Percentiles rank a stretch among this genome's conserved stretches.
Evolutionary conservation across 179 eudicot genomes (phyloP).

Genomic region (Sideroxylon spinosum): DNA sequence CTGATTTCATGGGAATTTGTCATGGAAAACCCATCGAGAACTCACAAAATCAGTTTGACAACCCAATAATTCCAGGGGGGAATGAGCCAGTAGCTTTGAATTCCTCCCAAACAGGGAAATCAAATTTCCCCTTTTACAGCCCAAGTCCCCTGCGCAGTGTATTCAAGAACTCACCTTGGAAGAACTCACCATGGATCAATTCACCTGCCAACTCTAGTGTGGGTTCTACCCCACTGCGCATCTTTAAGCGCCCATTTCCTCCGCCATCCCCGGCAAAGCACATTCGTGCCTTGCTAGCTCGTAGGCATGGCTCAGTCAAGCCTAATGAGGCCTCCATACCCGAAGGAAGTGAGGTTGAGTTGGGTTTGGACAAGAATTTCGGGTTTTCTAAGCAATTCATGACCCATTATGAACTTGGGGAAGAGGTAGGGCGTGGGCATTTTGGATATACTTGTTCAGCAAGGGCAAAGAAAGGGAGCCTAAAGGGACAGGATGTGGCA

Average conservation of each 20-base stretch:
- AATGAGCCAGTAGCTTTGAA: slow-evolving; percentile 30
- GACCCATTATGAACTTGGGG: slow-evolving; percentile 68
- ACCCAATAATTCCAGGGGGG: slow-evolving; percentile 26
- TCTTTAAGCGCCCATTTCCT: slow-evolving; percentile 80
- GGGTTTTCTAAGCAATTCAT: slow-evolving; percentile 75
- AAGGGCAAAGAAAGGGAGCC: slow-evolving; percentile 65
- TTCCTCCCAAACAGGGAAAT: slow-evolving; percentile 39
- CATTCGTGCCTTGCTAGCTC: slow-evolving; percentile 81
- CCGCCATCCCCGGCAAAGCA: slow-evolving; percentile 98
- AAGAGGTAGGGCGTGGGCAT: slow-evolving; percentile 94
- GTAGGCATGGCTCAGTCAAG: slow-evolving; percentile 87
- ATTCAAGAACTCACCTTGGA: slow-evolving; percentile 57
- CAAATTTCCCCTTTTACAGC: slow-evolving; percentile 80
- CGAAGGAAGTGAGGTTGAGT: slow-evolving; percentile 75
- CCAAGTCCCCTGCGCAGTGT: slow-evolving; percentile 81
- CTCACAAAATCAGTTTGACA: slow-evolving; percentile 47
- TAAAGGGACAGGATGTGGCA: slow-evolving; percentile 89
- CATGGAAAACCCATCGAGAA: slow-evolving; percentile 76
- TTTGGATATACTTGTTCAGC: slow-evolving; percentile 93
- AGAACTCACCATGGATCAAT: too few species aligned
- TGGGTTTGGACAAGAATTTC: slow-evolving; percentile 82
- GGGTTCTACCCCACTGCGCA: slow-evolving; percentile 69
- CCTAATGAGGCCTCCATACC: slow-evolving; percentile 88
- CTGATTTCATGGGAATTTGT: slow-evolving; percentile 86
- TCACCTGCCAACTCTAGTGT: slow-evolving; percentile 70